Percentiles rank a stretch among this genome's conserved stretches.
These are phyloP conservation scores for Citrullus mucosospermus DNA, from an alignment of 306 rosid species.

Conservation along the genomic window DNA sequence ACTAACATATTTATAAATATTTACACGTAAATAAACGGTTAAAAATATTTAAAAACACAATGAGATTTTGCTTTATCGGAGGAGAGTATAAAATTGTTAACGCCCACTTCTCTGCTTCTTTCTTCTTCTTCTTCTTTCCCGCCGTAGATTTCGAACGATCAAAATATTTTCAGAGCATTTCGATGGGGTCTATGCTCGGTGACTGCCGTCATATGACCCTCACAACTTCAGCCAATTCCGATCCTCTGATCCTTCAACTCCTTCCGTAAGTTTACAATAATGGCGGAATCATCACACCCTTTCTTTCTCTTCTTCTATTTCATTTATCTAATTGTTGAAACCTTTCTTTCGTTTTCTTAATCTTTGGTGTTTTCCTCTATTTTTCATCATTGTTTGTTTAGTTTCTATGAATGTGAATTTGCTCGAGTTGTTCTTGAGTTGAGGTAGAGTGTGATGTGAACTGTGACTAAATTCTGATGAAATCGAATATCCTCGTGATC, in stretches of 20 bases:
- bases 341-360: background rate
- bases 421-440: background rate
- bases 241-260: conserved; percentile 68
- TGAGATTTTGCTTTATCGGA: too few species aligned
- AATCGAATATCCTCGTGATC: background rate
- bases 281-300: background rate
- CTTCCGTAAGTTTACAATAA: conserved; percentile 52
- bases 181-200: conserved; percentile 65
- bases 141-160: background rate
- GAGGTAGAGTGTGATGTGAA: background rate
- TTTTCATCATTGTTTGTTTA: background rate
- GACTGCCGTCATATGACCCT: conserved; percentile 81
- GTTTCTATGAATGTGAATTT: background rate
- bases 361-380: background rate
- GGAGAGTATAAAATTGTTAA: too few species aligned
- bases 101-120: background rate
- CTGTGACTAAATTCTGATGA: background rate
- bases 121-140: background rate
- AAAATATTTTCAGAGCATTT: background rate
- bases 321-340: conserved; percentile 1
- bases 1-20: too few species aligned
- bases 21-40: too few species aligned
- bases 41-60: too few species aligned
- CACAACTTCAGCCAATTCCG: conserved; percentile 91
- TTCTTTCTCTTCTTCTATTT: conserved; percentile 5